Percentiles rank a stretch among this genome's conserved stretches.
phyloP scores from a whole-genome alignment of 441 rosid genomes.

The Brassica balearica region DNA sequence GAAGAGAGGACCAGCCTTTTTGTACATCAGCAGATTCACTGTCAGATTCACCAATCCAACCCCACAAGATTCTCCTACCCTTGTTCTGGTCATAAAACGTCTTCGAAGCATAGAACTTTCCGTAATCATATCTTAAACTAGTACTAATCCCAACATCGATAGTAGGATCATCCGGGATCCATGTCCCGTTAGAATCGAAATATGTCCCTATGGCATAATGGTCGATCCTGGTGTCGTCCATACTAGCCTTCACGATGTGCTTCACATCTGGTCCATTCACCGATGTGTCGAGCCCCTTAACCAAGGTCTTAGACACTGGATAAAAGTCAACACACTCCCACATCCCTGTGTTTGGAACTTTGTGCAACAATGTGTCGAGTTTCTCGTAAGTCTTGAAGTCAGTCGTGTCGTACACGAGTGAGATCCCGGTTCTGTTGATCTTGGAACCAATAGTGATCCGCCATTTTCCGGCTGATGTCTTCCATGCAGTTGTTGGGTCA shows the following conservation, averaged over 20 bases:
- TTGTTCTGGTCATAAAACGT: slow-evolving; percentile 81
- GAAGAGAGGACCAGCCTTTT: slow-evolving; percentile 97
- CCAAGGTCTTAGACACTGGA: slow-evolving; percentile 58
- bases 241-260: slow-evolving; percentile 83
- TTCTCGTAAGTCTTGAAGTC: slow-evolving; percentile 63
- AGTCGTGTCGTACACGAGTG: slow-evolving; percentile 74
- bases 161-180: slow-evolving; percentile 73
- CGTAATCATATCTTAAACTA: slow-evolving; percentile 87
- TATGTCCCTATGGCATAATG: slow-evolving; percentile 92
- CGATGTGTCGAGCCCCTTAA: slow-evolving; percentile 80
- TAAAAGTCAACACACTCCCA: slow-evolving; percentile 97
- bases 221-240: slow-evolving; percentile 81
- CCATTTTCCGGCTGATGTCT: slow-evolving; percentile 77
- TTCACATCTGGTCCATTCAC: slow-evolving; percentile 65
- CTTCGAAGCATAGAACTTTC: slow-evolving; percentile 89
- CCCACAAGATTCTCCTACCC: slow-evolving; percentile 80
- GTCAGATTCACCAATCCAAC: slow-evolving; percentile 91
- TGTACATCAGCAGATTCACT: slow-evolving; percentile 74
- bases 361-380: slow-evolving; percentile 59
- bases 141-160: slow-evolving; percentile 75
- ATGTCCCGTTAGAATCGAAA: slow-evolving; percentile 55
- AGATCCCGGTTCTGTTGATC: slow-evolving; percentile 65
- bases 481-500: slow-evolving; percentile 96
- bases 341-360: slow-evolving; percentile 85
- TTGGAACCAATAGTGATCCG: slow-evolving; percentile 81